Base-by-base conservation (phyloP, 805 yeast species). In the Nakazawaea wyomingensis region DNA sequence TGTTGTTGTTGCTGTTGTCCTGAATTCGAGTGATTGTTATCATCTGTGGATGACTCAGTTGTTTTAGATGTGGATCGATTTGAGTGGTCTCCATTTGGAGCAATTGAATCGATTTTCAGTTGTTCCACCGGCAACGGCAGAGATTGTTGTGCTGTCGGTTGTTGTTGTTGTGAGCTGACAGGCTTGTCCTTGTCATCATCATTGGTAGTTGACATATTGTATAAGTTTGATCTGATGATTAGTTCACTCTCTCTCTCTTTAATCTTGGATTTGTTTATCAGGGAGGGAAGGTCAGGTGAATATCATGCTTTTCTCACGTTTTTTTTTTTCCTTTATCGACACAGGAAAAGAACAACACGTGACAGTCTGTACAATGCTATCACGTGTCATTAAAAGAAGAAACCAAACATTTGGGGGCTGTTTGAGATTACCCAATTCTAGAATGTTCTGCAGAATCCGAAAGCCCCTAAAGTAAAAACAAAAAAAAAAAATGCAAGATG, bases 291-390 rank as follows among this genome's bases (percentile, higher is more conserved):
- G 44, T 44, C 48, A 44, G 48, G 48, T 44, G 48, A 44, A 37
- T 26, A 39, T 44, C 48, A 44, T 27, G 48, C 34, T 28, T 41
- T 34, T 44, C 48, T 40, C 20, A 44, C 34, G 19, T 41, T 34
- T 41, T 11, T 24, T 9, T 24, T 27, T 37, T 4, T 7, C 20
- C 13, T 16, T 16, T 20, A 11, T 9, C 24, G 3, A 36, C 2
- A 16, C 21, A 8, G 21, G 19, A 17, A 13, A 13, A 17, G 11
- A 32, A 32, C 8, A 5, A 32, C 20, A 17, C 11, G 27, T 24
- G 27, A 7, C 2, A 9, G 2, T 24, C 8, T 24, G 27, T 8
- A 11, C 11, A 2, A 9, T 24, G 8, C 2, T 2, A 24, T 2
- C 27, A 24, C 27, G 27, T 24, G 20, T 14, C 8, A 9, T n/a